Evolutionary conservation across 352 stramenopile species (phyloP).

Genomic region (Phytophthora sp.): DNA sequence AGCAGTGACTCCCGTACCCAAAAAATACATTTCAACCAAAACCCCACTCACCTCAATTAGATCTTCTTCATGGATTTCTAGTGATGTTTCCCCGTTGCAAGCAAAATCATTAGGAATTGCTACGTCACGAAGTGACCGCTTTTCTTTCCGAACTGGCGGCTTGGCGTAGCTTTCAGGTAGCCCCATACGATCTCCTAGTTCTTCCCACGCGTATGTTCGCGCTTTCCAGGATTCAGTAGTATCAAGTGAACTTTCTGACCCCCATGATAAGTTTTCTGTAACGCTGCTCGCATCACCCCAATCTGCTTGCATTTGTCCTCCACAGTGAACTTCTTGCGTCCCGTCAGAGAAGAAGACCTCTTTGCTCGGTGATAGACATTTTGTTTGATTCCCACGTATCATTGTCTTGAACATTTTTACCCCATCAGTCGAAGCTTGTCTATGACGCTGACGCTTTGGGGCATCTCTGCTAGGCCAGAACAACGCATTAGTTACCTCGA

Average conservation of each 20-base stretch:
- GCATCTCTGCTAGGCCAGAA: constrained; percentile 13
- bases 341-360: constrained; percentile 44
- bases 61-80: constrained; percentile 66
- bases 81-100: constrained; percentile 3
- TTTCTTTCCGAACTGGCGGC: constrained; percentile 18
- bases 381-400: constrained; percentile 5
- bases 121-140: constrained; percentile 30
- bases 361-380: constrained; percentile 10
- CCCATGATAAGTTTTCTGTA: constrained; percentile 46
- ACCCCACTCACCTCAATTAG: constrained; percentile 58
- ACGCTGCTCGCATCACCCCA: constrained; percentile 36
- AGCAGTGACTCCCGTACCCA: background rate
- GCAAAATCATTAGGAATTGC: constrained; percentile 31
- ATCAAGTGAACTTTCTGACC: constrained; percentile 36
- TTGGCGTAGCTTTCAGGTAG: constrained; percentile 27
- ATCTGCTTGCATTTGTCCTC: constrained; percentile 7
- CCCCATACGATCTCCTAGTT: constrained; percentile 40
- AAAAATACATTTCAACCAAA: background rate
- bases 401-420: background rate
- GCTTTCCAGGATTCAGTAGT: constrained; percentile 37
- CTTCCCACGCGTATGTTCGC: constrained; percentile 49
- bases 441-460: constrained; percentile 5
- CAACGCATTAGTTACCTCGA: constrained; percentile 6
- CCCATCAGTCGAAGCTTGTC: background rate
- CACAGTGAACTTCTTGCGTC: constrained; percentile 34